phyloP scores from a whole-genome alignment of 2,329 filamentous ascomycete species.

The Dactylonectria macrodidyma region DNA sequence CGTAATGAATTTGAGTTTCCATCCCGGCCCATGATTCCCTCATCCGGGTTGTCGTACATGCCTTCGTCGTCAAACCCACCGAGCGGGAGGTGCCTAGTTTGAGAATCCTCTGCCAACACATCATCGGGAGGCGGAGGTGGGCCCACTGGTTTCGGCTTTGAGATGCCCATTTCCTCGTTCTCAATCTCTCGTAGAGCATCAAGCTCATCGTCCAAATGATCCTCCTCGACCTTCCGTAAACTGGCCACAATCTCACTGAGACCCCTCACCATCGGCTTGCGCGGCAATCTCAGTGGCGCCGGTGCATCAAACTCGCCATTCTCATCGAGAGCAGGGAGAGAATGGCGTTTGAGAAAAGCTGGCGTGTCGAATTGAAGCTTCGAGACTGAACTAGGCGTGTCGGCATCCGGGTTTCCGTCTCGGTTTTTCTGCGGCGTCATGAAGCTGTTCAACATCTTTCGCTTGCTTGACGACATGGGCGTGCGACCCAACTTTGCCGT shows the following conservation, averaged over 20 bases:
- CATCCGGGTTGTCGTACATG: conserved; percentile 68
- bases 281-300: conserved; percentile 67
- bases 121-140: conserved; percentile 50
- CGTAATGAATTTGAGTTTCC: conserved; percentile 73
- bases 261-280: conserved; percentile 76
- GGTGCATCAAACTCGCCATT: conserved; percentile 65
- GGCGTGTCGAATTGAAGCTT: conserved; percentile 78
- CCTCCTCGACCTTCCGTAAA: conserved; percentile 79
- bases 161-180: conserved; percentile 54
- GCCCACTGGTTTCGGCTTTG: conserved; percentile 41
- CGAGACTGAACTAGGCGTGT: conserved; percentile 66
- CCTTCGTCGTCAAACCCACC: conserved; percentile 77
- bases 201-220: conserved; percentile 79
- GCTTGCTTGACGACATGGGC: conserved; percentile 71
- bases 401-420: conserved; percentile 55
- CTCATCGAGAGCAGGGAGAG: conserved; percentile 69
- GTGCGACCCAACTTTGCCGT: conserved; percentile 60
- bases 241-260: conserved; percentile 82
- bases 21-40: conserved; percentile 66
- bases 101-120: conserved; percentile 62
- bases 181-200: conserved; percentile 83
- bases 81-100: conserved; percentile 61
- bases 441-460: conserved; percentile 74
- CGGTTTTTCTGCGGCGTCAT: conserved; percentile 74
- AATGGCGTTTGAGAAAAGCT: conserved; percentile 72